Percentiles rank a stretch among this genome's conserved stretches.
phyloP scores from a whole-genome alignment of 164 flowering plant species.

The Dillenia turbinata region DNA sequence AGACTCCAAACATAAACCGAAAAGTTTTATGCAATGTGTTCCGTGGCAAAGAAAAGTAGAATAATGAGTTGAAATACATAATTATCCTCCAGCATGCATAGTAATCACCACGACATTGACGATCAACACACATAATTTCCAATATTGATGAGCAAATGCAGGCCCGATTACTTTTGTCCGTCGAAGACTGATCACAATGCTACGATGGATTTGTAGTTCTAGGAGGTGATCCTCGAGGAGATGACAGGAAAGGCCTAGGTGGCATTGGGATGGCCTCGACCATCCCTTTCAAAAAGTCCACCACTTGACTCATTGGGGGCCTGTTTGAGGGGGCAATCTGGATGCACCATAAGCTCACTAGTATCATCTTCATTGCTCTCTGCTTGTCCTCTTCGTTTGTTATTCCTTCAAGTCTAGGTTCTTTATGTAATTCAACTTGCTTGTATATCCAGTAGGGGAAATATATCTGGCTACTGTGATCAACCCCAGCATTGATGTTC shows the following conservation, averaged over 20 bases:
- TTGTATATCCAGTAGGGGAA: constrained; percentile 40
- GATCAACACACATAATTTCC: too few relatives aligned
- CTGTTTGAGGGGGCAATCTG: constrained; percentile 31
- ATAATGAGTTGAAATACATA: too few relatives aligned
- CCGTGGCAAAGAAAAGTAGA: too few relatives aligned
- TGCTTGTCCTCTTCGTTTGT: constrained; percentile 16
- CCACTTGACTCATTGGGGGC: constrained; percentile 31
- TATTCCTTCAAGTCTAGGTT: constrained; percentile 15
- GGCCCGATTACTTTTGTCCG: too few relatives aligned
- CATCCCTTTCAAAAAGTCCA: constrained; percentile 39
- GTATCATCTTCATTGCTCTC: constrained; percentile 28
- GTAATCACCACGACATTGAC: too few relatives aligned
- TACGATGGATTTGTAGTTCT: neutral
- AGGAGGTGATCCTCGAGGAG: constrained; percentile 12
- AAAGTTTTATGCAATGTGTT: too few relatives aligned
- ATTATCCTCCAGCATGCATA: too few relatives aligned
- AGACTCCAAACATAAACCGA: too few relatives aligned
- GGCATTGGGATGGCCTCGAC: constrained; percentile 28
- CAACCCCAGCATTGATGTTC: constrained; percentile 10
- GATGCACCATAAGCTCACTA: constrained; percentile 46
- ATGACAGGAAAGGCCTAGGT: constrained; percentile 23
- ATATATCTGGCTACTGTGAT: constrained; percentile 27
- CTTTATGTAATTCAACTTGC: constrained; percentile 13
- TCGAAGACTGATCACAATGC: too few relatives aligned
- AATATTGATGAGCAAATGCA: too few relatives aligned